Base-by-base conservation (phyloP, 2,329 filamentous ascomycete genomes). In the Laburnicola sp. region DNA sequence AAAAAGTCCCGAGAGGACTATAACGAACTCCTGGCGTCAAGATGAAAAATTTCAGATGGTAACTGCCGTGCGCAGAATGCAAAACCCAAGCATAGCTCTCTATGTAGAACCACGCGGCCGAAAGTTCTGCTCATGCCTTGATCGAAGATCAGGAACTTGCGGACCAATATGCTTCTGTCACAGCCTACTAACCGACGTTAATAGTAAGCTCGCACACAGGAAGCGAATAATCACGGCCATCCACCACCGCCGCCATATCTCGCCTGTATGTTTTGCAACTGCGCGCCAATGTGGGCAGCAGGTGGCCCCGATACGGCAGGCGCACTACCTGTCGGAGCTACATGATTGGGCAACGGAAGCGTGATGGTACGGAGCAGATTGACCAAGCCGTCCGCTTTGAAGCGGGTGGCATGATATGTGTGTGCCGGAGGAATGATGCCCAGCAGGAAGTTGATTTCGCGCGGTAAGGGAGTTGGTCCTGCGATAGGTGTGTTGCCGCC, bases 391-490 rank as follows among this genome's bases (percentile, higher is more conserved):
- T 84, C 78, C 0, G 91, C 76, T 56, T 83, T 88, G 62, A 96
- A 87, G 8, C 85, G 82, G 34, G 84, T 82, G 21, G 84, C 82
- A 46, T 86, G 84, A 72, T 95, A 97, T 6, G 83, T 80, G 23
- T 87, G 82, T 1, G 88, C 82, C 0, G 84, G 79, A 0, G 91
- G 91, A 9, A 95, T 86, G 54, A 92, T 86, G 59, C 86, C 85
- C 8, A 95, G 77, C 3, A 77, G 62, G 58, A 74, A 72, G 28
- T 69, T 75, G 52, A 77, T 67, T 48, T 85, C 81, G 35, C 89
- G 84, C 26, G 93, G 90, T 32, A 97, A 80, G 0, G 89, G 85
- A 2, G 87, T 81, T 8, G 85, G 80, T 61, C 72, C 67, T 54
- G 63, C 55, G 2, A 68, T 52, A 10, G 66, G 66, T 30, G 65